A percentile compares a stretch with the other conserved stretches of the same genome.
phyloP scores from a whole-genome alignment of 1,284 basidiomycete species.

The Pseudozyma hubeiensis region DNA sequence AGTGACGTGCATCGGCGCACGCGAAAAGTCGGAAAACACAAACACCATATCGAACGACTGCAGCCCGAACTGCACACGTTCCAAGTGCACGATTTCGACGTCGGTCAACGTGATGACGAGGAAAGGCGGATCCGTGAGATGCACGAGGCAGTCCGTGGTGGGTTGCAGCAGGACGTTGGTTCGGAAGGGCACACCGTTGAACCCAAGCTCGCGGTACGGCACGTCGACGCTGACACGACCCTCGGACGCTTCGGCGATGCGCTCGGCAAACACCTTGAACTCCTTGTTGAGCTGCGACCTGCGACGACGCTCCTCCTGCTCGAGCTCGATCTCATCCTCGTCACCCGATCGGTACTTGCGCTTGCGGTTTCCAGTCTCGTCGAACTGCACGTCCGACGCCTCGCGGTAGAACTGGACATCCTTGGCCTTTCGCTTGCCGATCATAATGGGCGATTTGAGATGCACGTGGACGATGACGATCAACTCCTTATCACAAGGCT shows the following conservation, averaged over 20 bases:
- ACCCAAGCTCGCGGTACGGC: conserved; percentile 96
- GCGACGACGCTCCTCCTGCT: conserved; percentile 93
- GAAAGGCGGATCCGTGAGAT: conserved; percentile 95
- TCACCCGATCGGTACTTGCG: conserved; percentile 96
- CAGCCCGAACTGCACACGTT: conserved; percentile 94
- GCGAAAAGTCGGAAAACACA: conserved; percentile 95
- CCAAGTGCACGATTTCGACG: conserved; percentile 95
- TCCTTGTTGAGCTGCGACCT: conserved; percentile 91
- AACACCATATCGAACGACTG: conserved; percentile 98
- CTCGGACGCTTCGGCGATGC: conserved; percentile 83
- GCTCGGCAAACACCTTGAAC: conserved; percentile 92
- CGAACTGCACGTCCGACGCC: conserved; percentile 96
- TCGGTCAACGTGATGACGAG: conserved; percentile 93
- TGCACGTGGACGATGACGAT: conserved; percentile 95
- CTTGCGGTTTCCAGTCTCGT: conserved; percentile 98
- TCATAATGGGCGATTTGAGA: conserved; percentile 94
- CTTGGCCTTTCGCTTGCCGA: conserved; percentile 98
- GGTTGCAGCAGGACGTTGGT: conserved; percentile 94
- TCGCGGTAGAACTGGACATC: conserved; percentile 99
- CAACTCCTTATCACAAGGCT: conserved; percentile 96
- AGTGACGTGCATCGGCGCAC: conserved; percentile 77
- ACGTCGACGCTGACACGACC: conserved; percentile 92
- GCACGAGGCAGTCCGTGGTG: conserved; percentile 95
- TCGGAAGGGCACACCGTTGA: conserved; percentile 95
- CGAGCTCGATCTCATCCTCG: conserved; percentile 98